Conservation (phyloP, 75 land plant species). For the Larix kaempferi region DNA sequence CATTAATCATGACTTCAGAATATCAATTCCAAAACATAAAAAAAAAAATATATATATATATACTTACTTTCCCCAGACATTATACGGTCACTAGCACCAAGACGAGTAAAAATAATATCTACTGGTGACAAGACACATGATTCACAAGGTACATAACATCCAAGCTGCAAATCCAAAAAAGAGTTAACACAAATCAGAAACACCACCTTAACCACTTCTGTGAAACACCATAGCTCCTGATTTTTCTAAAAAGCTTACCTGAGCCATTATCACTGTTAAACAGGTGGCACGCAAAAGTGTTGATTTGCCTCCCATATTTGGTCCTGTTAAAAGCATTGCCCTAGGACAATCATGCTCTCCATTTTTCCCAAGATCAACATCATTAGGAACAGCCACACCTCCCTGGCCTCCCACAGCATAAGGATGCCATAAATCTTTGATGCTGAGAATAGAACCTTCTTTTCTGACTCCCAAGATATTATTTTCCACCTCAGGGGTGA, state of each 20-base stretch:
- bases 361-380: slow-evolving; percentile 62
- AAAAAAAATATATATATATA: not conserved
- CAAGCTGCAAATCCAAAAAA: slow-evolving; percentile 58
- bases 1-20: slow-evolving; percentile 1
- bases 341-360: slow-evolving; percentile 25
- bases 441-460: slow-evolving; percentile 46
- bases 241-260: slow-evolving; percentile 43
- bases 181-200: not conserved
- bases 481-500: slow-evolving; percentile 14
- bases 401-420: slow-evolving; percentile 65
- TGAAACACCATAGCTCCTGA: not conserved
- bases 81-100: slow-evolving; percentile 94
- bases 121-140: slow-evolving; percentile 67
- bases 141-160: slow-evolving; percentile 83
- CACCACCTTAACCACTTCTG: not conserved
- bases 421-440: slow-evolving; percentile 96
- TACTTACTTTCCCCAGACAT: slow-evolving; percentile 96
- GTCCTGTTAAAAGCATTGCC: slow-evolving; percentile 87
- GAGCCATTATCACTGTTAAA: slow-evolving; percentile 88
- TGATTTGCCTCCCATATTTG: slow-evolving; percentile 99
- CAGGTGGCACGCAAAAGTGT: slow-evolving; percentile 91
- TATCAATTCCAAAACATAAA: not conserved
- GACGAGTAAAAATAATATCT: slow-evolving; percentile 83
- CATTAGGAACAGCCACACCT: slow-evolving; percentile 64
- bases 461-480: slow-evolving; percentile 6